Evolutionary conservation across 2,329 filamentous ascomycete species (phyloP).

Genomic region (Cercospora sesami): DNA sequence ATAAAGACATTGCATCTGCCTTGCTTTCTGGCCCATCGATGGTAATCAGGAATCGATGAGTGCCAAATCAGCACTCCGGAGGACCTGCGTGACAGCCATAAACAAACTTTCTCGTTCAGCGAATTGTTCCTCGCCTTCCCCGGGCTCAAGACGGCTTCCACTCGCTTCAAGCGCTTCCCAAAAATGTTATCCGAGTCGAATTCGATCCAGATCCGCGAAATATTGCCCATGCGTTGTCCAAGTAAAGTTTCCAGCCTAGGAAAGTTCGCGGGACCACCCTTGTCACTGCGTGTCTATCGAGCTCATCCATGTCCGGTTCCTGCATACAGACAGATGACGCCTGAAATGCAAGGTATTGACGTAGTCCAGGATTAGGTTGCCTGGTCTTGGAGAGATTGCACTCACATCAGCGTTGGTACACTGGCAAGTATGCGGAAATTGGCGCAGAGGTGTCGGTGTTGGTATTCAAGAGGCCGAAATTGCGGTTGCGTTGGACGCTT

Average conservation of each 20-base stretch:
- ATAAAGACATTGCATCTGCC: not conserved
- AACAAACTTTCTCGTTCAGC: not conserved
- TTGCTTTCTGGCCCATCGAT: not conserved
- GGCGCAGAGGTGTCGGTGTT: not conserved
- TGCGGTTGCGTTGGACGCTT: not conserved
- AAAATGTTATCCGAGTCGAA: not conserved
- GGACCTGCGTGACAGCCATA: not conserved
- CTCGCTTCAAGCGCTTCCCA: not conserved
- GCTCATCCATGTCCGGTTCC: not conserved
- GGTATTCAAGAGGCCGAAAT: not conserved
- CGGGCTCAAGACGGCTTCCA: not conserved
- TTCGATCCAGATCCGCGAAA: not conserved
- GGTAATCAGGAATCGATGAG: not conserved
- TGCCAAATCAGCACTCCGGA: not conserved
- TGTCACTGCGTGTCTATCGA: not conserved
- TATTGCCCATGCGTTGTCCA: not conserved
- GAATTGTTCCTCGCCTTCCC: not conserved
- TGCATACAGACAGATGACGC: not conserved
- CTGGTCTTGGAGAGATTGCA: slow-evolving; percentile 7
- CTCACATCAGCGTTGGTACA: slow-evolving; percentile 5
- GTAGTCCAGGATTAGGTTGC: not conserved
- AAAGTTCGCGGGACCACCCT: not conserved
- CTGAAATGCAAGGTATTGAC: not conserved
- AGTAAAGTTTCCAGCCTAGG: not conserved
- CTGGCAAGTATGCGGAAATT: not conserved